phyloP scores from a whole-genome alignment of 345 rosid genomes.

The Lepidium africanum region DNA sequence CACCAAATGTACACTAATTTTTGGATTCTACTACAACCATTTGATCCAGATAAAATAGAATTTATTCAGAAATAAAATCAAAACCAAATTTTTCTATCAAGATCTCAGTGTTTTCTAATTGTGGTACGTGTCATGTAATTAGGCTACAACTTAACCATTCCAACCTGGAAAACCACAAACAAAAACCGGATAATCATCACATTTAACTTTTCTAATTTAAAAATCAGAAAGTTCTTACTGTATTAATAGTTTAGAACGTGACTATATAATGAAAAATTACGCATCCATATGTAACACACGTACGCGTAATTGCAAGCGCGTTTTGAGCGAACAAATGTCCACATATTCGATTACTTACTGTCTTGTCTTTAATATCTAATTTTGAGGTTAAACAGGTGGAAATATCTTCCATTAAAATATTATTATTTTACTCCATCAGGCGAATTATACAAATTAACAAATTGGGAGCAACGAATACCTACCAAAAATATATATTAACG shows the following conservation, averaged over 20 bases:
- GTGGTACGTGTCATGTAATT: conserved; percentile 11
- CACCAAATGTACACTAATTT: neutral
- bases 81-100: neutral
- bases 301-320: conserved; percentile 9
- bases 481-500: neutral
- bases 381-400: neutral
- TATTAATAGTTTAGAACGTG: neutral
- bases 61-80: neutral
- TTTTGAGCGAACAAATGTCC: conserved; percentile 11
- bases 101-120: conserved; percentile 1
- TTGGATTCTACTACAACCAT: neutral
- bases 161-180: conserved; percentile 16
- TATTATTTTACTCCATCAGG: neutral
- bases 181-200: conserved; percentile 10
- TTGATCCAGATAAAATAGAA: neutral
- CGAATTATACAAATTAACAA: neutral
- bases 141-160: conserved; percentile 16
- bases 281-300: conserved; percentile 21
- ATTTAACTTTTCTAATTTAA: conserved; percentile 1
- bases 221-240: neutral
- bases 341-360: conserved; percentile 16
- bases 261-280: conserved; percentile 6
- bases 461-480: conserved; percentile 1
- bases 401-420: neutral
- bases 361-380: conserved; percentile 11